Base-by-base conservation (phyloP, 768 basidiomycete species). In the Tricholomella constricta region DNA sequence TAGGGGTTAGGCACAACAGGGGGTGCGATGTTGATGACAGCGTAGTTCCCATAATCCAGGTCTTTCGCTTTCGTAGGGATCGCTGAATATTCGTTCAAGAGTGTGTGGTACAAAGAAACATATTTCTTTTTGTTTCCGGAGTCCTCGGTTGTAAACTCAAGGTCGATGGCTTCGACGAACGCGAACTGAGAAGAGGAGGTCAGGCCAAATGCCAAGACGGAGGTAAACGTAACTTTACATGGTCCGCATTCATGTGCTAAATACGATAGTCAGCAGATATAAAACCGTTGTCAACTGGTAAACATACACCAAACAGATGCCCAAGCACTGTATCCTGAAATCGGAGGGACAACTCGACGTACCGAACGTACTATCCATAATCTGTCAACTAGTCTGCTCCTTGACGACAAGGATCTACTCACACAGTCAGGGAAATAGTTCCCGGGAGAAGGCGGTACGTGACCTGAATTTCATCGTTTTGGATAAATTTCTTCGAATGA, bases 271-370 rank as follows among this genome's bases (percentile, higher is more conserved):
- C 70, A 63, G 68, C 52, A 59, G 69, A 32, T 65, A 61, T 36
- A 69, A 65, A 45, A 67, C 11, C 45, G 32, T 27, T 45, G 31
- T 37, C 37, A 48, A 45, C 32, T 36, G 61, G 64, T 56, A 25
- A 12, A 73, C 86, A 68, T 73, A 90, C 91, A 67, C 89, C 92
- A 58, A 78, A 94, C 27, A 94, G 70, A 70, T 92, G 90, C 1
- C 92, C 93, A 32, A 95, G 73, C 58, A 95, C 88, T 8, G 89
- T 91, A 64, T 94, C 92, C 65, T 94, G 92, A 69, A 81, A 95
- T 52, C 88, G 74, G 54, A 95, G 72, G n/a, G 88, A 78, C 44
- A 95, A 69, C 66, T 91, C 86, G 35, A 78, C 78, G 62, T 88
- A 89, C 31, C 84, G 84, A 55, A 82, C 77, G 65, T 85, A 88